phyloP scores from a whole-genome alignment of 257 asterid species.

The Capsicum rhomboideum region DNA sequence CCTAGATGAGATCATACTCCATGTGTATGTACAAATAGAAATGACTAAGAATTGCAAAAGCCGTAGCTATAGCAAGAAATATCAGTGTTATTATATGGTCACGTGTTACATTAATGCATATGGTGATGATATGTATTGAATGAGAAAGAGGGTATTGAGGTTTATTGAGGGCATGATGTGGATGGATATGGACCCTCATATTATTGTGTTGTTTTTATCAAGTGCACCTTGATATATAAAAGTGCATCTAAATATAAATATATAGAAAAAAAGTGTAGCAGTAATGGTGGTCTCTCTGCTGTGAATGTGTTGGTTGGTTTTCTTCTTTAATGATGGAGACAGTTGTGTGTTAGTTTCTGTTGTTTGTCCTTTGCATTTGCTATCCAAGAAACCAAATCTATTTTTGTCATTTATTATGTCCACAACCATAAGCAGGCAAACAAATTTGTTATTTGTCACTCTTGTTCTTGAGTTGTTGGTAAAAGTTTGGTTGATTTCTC shows the following conservation, averaged over 20 bases:
- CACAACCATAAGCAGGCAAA: not conserved
- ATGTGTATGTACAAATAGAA: not conserved
- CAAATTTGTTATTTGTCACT: not conserved
- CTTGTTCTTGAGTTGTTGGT: not conserved
- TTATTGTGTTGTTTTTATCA: not conserved
- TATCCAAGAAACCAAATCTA: not conserved
- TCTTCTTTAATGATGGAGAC: slow-evolving; percentile 1
- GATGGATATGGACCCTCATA: not conserved
- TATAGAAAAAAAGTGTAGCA: not conserved
- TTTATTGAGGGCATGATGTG: not conserved
- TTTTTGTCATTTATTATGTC: not conserved
- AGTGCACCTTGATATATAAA: not conserved
- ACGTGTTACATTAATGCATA: not conserved
- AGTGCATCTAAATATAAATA: not conserved
- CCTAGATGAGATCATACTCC: not conserved
- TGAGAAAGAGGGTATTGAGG: not conserved
- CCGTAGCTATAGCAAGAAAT: not conserved
- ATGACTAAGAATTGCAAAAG: not conserved
- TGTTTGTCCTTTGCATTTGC: not conserved
- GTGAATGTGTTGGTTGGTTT: slow-evolving; percentile 9
- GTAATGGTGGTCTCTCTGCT: not conserved
- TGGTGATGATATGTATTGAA: not conserved
- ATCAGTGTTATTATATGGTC: not conserved
- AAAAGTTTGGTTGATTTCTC: too few species aligned
- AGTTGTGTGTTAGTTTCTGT: not conserved